Conservation (phyloP, 2,329 filamentous ascomycete species). For the Aureobasidium sp. region DNA sequence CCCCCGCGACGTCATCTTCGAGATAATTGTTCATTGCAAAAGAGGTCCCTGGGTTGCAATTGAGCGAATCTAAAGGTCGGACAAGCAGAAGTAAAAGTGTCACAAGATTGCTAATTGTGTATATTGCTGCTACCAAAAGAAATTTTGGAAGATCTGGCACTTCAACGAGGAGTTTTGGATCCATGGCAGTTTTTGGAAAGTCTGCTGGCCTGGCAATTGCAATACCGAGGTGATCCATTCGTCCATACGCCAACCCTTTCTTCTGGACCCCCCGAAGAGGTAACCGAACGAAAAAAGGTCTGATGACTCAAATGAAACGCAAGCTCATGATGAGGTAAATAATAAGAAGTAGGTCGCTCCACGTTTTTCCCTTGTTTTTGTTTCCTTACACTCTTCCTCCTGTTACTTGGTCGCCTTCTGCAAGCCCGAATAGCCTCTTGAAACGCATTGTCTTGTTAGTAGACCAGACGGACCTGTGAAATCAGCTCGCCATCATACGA, state of each 20-base stretch:
- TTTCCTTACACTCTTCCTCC: neutral
- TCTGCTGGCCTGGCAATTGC: neutral
- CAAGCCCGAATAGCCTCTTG: neutral
- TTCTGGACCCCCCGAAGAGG: neutral
- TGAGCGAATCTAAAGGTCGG: neutral
- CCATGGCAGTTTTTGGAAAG: neutral
- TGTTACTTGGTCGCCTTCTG: neutral
- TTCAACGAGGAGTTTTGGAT: neutral
- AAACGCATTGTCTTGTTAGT: neutral
- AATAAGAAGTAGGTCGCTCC: neutral
- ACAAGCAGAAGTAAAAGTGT: neutral
- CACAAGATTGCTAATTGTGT: neutral
- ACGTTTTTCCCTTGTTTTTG: neutral
- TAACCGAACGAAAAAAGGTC: slow-evolving; percentile 5
- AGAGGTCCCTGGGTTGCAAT: neutral
- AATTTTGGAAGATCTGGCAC: neutral
- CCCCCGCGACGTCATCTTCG: neutral
- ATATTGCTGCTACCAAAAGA: neutral
- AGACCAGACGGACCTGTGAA: too few species aligned
- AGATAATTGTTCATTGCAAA: neutral
- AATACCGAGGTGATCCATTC: slow-evolving; percentile 16
- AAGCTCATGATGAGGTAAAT: neutral
- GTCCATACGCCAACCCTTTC: slow-evolving; percentile 3
- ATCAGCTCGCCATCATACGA: neutral
- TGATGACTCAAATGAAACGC: slow-evolving; percentile 5